A percentile compares a stretch with the other conserved stretches of the same genome.
phyloP scores from a whole-genome alignment of 768 basidiomycete genomes.

The Boletus insuetus region DNA sequence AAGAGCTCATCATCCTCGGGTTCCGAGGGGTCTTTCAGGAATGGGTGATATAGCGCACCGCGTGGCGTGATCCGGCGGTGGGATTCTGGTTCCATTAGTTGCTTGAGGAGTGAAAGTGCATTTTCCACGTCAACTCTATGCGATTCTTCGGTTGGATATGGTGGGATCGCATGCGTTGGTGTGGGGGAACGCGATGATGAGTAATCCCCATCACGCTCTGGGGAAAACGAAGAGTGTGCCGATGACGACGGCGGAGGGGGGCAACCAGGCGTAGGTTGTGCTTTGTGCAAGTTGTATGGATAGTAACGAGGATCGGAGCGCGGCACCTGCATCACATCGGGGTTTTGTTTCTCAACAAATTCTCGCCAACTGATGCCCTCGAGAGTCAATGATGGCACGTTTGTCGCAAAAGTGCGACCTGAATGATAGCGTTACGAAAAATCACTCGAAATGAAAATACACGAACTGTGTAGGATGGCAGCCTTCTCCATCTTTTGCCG shows the following conservation, averaged over 20 bases:
- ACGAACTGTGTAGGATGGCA: conserved; percentile 86
- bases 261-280: conserved; percentile 17
- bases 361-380: conserved; percentile 69
- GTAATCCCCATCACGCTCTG: conserved; percentile 14
- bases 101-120: conserved; percentile 74
- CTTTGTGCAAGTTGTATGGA: conserved; percentile 43
- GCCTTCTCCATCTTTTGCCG: conserved; percentile 77
- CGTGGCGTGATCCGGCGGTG: conserved; percentile 75
- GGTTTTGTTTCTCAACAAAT: conserved; percentile 79
- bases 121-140: conserved; percentile 56
- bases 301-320: conserved; percentile 52
- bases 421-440: conserved; percentile 5
- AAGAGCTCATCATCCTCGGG: conserved; percentile 62
- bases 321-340: conserved; percentile 53
- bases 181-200: conserved; percentile 23
- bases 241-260: conserved; percentile 38
- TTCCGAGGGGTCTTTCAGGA: conserved; percentile 53
- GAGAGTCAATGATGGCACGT: conserved; percentile 72
- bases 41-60: conserved; percentile 74
- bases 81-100: conserved; percentile 73
- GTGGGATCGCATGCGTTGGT: conserved; percentile 11
- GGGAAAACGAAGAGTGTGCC: conserved; percentile 22
- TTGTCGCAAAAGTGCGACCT: conserved; percentile 92
- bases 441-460: background rate
- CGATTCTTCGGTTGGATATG: conserved; percentile 33